Percentiles rank a stretch among this genome's conserved stretches.
phyloP scores from a whole-genome alignment of 2,329 filamentous ascomycete species.

The Cercospora sp. region DNA sequence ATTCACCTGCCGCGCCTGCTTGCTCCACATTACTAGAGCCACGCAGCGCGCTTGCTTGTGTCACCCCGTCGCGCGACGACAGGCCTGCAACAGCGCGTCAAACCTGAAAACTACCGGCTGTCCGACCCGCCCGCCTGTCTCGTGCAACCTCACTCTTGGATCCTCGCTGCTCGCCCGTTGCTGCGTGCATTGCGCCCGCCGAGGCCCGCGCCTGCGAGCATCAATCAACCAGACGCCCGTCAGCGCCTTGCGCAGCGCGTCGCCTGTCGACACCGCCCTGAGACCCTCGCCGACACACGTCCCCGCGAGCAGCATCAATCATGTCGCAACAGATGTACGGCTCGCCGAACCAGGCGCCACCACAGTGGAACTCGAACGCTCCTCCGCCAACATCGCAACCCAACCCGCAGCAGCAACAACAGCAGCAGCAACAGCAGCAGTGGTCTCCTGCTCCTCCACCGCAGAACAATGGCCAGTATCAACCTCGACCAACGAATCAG shows the following conservation, averaged over 20 bases:
- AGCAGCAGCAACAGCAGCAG: conserved; percentile 13
- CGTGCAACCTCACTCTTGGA: conserved; percentile 23
- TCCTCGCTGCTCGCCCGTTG: background rate
- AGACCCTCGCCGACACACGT: background rate
- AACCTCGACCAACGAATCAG: conserved; percentile 33
- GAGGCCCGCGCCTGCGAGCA: background rate
- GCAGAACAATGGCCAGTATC: conserved; percentile 39
- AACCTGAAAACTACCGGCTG: conserved; percentile 10
- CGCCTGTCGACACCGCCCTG: background rate
- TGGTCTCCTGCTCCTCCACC: conserved; percentile 36
- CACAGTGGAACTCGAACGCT: conserved; percentile 25
- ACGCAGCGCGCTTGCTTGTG: conserved; percentile 8
- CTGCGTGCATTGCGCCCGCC: conserved; percentile 5
- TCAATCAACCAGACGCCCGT: background rate
- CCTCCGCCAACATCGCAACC: conserved; percentile 28
- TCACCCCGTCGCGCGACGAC: conserved; percentile 12
- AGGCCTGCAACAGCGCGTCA: conserved; percentile 13
- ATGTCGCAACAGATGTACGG: conserved; percentile 25
- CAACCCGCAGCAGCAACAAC: conserved; percentile 23
- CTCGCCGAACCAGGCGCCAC: conserved; percentile 26
- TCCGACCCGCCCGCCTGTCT: conserved; percentile 16
- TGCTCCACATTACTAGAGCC: conserved; percentile 1
- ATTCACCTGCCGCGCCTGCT: background rate
- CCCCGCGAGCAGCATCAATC: background rate
- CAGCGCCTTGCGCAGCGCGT: background rate